Conservation (phyloP, 352 stramenopile genomes). For the Phytophthora idaei region DNA sequence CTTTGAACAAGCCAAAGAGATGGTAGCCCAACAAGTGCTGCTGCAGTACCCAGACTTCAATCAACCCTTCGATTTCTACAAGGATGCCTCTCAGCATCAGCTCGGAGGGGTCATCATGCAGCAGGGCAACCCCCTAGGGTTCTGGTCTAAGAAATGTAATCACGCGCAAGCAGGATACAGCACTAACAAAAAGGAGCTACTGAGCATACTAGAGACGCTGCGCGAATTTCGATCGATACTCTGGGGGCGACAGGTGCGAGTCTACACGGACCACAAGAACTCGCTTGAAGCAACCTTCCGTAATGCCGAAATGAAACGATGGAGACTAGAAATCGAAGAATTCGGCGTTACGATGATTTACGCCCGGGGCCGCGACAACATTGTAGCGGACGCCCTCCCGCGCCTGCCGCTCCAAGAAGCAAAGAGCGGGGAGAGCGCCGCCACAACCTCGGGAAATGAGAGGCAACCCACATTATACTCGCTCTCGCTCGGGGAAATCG, state of each 20-base stretch:
- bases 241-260: not conserved
- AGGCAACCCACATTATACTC: not conserved
- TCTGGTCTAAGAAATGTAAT: no score
- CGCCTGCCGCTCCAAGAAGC: not conserved
- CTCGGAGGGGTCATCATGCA: no score
- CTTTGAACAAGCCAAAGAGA: no score
- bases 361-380: not conserved
- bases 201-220: constrained; percentile 12
- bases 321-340: constrained; percentile 15
- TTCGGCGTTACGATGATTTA: constrained; percentile 2
- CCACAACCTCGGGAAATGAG: not conserved
- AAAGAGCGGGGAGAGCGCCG: not conserved
- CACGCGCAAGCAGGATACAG: no score
- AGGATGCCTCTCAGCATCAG: no score
- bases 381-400: constrained; percentile 6
- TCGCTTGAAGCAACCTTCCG: not conserved
- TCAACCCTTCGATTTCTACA: no score
- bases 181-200: constrained; percentile 11
- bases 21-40: no score
- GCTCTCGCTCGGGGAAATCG: constrained; percentile 16
- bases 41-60: no score
- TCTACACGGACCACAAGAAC: constrained; percentile 19
- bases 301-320: constrained; percentile 1
- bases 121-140: no score
- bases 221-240: constrained; percentile 10